A percentile compares a stretch with the other conserved stretches of the same genome.
These are phyloP conservation scores for Anisodus acutangulus DNA, from an alignment of 257 asterid species.

Conservation along the genomic window DNA sequence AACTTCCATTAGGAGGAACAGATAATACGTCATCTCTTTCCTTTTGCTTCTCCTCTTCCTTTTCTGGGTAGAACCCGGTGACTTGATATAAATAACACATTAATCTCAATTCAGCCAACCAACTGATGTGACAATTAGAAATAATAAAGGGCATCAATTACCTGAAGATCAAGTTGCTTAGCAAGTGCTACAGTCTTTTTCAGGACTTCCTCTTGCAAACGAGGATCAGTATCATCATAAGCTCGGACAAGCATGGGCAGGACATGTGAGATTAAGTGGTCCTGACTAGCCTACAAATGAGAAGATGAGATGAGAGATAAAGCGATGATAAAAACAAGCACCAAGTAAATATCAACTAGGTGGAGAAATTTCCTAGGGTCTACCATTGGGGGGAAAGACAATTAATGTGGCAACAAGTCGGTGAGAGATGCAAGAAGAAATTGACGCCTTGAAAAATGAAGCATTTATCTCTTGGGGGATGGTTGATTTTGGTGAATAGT, in stretches of 20 bases:
- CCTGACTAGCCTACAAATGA: conserved; percentile 79
- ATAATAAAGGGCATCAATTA: conserved; percentile 37
- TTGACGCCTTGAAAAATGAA: background rate
- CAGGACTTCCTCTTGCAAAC: conserved; percentile 98
- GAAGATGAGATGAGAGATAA: conserved; percentile 33
- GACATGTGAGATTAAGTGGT: conserved; percentile 77
- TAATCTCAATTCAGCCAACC: background rate
- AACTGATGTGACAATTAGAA: background rate
- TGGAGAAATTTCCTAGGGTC: conserved; percentile 23
- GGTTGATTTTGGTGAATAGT: background rate
- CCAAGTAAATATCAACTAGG: conserved; percentile 7
- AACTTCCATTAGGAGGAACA: background rate
- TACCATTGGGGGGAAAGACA: background rate
- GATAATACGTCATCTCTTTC: background rate
- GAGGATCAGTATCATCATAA: conserved; percentile 91
- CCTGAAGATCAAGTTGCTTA: conserved; percentile 90
- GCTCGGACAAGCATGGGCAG: conserved; percentile 97
- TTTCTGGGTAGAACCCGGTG: conserved; percentile 1
- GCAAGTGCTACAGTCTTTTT: conserved; percentile 78
- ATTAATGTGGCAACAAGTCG: background rate
- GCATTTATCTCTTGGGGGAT: background rate
- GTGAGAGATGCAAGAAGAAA: background rate
- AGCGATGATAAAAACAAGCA: conserved; percentile 36
- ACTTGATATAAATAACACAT: conserved; percentile 3
- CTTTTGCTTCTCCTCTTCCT: background rate